Conservation (phyloP, 78 protist species). For the Dictyostelium citrinum region DNA sequence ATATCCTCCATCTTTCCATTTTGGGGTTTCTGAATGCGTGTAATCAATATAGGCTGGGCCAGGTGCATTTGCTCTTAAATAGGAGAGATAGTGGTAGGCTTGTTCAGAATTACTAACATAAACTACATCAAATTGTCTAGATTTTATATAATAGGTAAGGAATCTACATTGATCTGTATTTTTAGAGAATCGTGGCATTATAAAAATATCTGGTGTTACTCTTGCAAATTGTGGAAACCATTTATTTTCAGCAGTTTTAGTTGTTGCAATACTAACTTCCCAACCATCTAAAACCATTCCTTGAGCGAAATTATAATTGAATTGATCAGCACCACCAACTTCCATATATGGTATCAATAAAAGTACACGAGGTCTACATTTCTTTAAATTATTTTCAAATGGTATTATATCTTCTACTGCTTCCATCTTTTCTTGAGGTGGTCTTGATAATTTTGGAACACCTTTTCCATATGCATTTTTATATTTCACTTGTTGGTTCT, state of each 20-base stretch:
- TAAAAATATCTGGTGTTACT: conserved; percentile 55
- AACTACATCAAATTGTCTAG: conserved; percentile 46
- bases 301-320: conserved; percentile 63
- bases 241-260: conserved; percentile 15
- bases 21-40: conserved; percentile 53
- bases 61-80: conserved; percentile 63
- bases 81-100: conserved; percentile 34
- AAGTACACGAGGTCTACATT: conserved; percentile 55
- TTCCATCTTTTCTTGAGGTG: conserved; percentile 62
- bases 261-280: conserved; percentile 59
- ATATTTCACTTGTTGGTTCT: conserved; percentile 42
- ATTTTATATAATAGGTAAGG: conserved; percentile 34
- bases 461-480: conserved; percentile 21
- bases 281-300: conserved; percentile 69
- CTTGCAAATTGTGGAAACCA: conserved; percentile 60
- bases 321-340: conserved; percentile 78
- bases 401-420: conserved; percentile 10
- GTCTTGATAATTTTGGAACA: conserved; percentile 46
- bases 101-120: conserved; percentile 27
- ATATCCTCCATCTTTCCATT: conserved; percentile 70
- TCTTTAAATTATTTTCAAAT: conserved; percentile 3
- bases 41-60: conserved; percentile 71
- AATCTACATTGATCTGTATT: conserved; percentile 48
- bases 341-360: conserved; percentile 54
- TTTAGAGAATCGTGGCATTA: conserved; percentile 49